Base-by-base conservation (phyloP, 1,284 basidiomycete species). In the Sporisorium sorghi region DNA sequence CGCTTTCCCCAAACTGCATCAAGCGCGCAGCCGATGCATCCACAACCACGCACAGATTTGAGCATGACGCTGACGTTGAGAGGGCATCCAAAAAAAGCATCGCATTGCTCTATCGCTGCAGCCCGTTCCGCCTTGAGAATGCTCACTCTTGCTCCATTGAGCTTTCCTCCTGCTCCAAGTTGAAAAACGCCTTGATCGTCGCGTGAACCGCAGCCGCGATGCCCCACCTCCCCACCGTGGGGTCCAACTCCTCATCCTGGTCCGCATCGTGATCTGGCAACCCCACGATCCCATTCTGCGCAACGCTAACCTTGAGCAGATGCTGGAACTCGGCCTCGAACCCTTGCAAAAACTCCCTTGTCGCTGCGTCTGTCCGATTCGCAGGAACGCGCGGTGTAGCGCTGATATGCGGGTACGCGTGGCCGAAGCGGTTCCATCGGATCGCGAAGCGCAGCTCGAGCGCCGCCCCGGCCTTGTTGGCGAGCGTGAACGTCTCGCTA, bases 401-500 rank as follows among this genome's bases (percentile, higher is more conserved):
- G 11, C 23, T 28, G 37, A 72, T 39, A 1, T 59, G 1, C 0
- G 69, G 63, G 11, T 28, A 19, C 0, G 70, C 70, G 24, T 73
- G 64, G 12, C 70, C 70, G 53, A 49, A 73, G 2, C 70, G 33
- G 28, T 68, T 73, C 50, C 50, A 73, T 3, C 14, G 10, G 10
- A 73, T 73, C 0, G n/a, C 10, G 35, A 73, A 73, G 9, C 6
- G 19, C 19, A 68, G 7, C 0, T 53, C 44, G 3, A 73, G 40
- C 1, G 43, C 35, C 6, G 70, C 64, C 2, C 24, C n/a, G 7
- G 32, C 23, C 24, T n/a, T 39, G 35, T 73, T 73, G 1, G 2
- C 23, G 0, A 73, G 44, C 0, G n/a, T 42, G 28, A 73, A 48
- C 0, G 40, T 23, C 23, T 60, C 52, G 0, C 51, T 44, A 0